Percentiles rank a stretch among this genome's conserved stretches.
These are phyloP conservation scores for Cichorium intybus DNA, from an alignment of 140 eudicot genomes.

Conservation along the genomic window DNA sequence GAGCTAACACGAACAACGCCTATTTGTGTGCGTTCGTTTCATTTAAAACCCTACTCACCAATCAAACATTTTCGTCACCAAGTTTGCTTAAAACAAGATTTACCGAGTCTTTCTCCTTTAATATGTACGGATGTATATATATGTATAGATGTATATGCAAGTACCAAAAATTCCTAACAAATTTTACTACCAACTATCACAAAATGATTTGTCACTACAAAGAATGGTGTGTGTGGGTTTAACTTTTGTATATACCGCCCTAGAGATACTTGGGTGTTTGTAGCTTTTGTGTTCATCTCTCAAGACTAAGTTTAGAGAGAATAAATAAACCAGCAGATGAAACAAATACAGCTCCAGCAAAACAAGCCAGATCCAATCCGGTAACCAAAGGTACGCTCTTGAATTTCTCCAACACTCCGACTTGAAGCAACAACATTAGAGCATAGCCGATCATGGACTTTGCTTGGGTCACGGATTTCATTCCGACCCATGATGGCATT, in stretches of 20 bases:
- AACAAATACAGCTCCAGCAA: slow-evolving; percentile 58
- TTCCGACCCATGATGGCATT: slow-evolving; percentile 45
- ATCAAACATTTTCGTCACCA: too few relatives aligned
- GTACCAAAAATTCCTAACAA: neutral
- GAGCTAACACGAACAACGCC: too few relatives aligned
- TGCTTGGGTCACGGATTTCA: slow-evolving; percentile 49
- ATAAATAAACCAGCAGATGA: slow-evolving; percentile 57
- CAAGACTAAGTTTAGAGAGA: slow-evolving; percentile 42
- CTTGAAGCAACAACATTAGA: slow-evolving; percentile 63
- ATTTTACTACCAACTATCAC: slow-evolving; percentile 4
- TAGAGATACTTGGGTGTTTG: neutral
- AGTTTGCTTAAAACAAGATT: too few relatives aligned
- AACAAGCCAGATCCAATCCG: slow-evolving; percentile 61
- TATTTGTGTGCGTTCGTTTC: too few relatives aligned
- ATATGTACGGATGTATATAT: too few relatives aligned
- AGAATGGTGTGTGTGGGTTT: neutral
- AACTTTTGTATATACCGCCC: neutral
- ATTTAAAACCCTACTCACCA: too few relatives aligned
- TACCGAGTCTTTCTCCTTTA: too few relatives aligned
- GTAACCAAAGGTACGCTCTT: slow-evolving; percentile 50
- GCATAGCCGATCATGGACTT: slow-evolving; percentile 74
- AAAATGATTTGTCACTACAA: neutral
- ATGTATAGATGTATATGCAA: too few relatives aligned
- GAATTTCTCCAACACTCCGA: slow-evolving; percentile 64
- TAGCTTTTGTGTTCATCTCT: neutral